Base-by-base conservation (phyloP, 495 filamentous ascomycete genomes). In the Aspergillus nidulans region DNA sequence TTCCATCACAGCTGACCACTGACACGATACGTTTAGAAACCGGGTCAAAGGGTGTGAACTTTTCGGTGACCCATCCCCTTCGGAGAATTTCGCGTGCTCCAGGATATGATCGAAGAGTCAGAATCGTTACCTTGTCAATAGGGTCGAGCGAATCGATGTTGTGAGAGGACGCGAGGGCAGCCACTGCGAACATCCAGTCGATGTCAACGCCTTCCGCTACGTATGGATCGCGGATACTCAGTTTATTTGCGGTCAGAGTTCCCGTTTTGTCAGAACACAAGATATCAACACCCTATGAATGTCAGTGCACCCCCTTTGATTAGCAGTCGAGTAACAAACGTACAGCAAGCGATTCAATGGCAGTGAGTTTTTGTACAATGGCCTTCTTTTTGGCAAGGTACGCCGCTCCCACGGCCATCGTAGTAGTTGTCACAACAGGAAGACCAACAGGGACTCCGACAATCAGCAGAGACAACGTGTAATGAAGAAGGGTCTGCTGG, bases 361-460 rank as follows among this genome's bases (percentile, higher is more conserved):
- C 91, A 41, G 89, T 91, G 49, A 96, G 83, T 78, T 95, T 96
- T 77, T 96, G 91, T 63, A 96, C 91, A 64, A 96, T 96, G 25
- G 91, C 91, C 75, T 95, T 90, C 78, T 95, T 94, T 76, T 89
- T 91, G 53, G 91, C 91, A 56, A 96, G 81, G 70, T 95, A 95
- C 44, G 89, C 90, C 65, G 91, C 91, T 75, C 91, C 91, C 64
- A 96, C 91, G 73, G 91, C 91, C 90, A 96, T 92, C 57, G 91
- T 96, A 50, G 91, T 96, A 54, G 91, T 96, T 56, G 92, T 92
- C 67, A 96, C 91, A 55, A 92, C 91, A 18, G 91, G 91, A 40
- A 96, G 88, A 89, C 91, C 91, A 73, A 96, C 91, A 51, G 91
- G 91, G 24, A 96, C 91, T 82, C 91, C 91, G 56, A 96, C 87